Conservation (phyloP, 768 basidiomycete species). For the Tricholomella constricta region DNA sequence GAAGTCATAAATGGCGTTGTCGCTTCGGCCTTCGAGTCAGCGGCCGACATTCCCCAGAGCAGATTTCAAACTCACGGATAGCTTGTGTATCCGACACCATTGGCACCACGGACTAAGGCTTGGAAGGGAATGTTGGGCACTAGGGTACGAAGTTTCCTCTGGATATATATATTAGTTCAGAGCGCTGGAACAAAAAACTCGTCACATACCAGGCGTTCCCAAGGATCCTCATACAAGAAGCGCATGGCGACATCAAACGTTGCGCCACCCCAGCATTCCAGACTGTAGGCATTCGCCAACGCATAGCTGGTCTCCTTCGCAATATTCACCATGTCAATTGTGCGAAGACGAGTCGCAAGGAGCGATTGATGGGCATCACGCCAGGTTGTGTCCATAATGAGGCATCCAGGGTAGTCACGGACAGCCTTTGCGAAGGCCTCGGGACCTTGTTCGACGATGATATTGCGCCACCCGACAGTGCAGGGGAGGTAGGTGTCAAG, state of each 20-base stretch:
- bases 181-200: not conserved
- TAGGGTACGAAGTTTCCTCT: conserved; percentile 90
- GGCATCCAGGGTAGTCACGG: conserved; percentile 89
- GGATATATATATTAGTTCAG: conserved; percentile 13
- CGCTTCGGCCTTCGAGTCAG: conserved; percentile 43
- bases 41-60: not conserved
- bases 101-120: conserved; percentile 97
- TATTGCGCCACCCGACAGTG: conserved; percentile 93
- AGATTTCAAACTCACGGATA: conserved; percentile 71
- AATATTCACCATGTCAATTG: conserved; percentile 97
- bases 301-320: conserved; percentile 97
- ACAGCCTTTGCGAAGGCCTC: conserved; percentile 99
- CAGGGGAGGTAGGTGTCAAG: conserved; percentile 85
- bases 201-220: conserved; percentile 88
- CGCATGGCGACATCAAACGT: conserved; percentile 99
- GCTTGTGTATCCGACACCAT: conserved; percentile 98
- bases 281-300: conserved; percentile 90
- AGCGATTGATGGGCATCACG: conserved; percentile 99
- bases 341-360: conserved; percentile 93
- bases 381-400: conserved; percentile 99
- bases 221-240: conserved; percentile 99
- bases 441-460: conserved; percentile 96
- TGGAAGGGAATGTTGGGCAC: conserved; percentile 99
- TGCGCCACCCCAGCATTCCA: conserved; percentile 99
- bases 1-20: conserved; percentile 99